Percentiles rank a stretch among this genome's conserved stretches.
Conservation (phyloP, 331 rosid genomes). For the Prunus yedoensis region DNA sequence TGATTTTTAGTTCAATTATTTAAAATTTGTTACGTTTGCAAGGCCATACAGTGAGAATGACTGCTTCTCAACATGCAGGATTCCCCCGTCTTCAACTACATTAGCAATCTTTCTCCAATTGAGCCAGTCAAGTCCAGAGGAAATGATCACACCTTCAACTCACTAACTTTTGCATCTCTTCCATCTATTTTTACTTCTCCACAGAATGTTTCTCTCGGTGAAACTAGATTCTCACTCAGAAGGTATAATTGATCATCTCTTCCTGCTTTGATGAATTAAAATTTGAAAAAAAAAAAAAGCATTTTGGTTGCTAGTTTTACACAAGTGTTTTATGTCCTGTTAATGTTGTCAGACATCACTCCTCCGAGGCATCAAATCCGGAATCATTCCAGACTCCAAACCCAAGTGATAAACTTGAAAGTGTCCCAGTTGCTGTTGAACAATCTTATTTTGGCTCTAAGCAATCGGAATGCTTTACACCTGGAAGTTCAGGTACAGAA, state of each 20-base stretch:
- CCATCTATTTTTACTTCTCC: constrained; percentile 45
- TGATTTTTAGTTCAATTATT: not conserved
- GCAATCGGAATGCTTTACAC: constrained; percentile 1
- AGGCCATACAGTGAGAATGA: not conserved
- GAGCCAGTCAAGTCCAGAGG: constrained; percentile 31
- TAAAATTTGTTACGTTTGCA: not conserved
- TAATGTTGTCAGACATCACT: constrained; percentile 24
- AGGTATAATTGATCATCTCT: constrained; percentile 19
- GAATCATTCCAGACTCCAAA: constrained; percentile 13
- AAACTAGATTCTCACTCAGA: constrained; percentile 24
- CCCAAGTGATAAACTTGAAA: not conserved
- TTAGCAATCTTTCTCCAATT: constrained; percentile 44
- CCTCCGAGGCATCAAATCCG: constrained; percentile 2
- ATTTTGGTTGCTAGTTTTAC: not conserved
- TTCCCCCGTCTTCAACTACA: constrained; percentile 51
- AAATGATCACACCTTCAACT: constrained; percentile 32
- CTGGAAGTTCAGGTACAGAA: constrained; percentile 16
- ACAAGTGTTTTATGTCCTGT: not conserved
- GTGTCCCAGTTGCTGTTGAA: constrained; percentile 11
- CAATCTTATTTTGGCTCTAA: not conserved
- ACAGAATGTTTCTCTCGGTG: constrained; percentile 21
- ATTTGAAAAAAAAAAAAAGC: not conserved
- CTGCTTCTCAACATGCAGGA: constrained; percentile 21
- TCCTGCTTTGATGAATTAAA: not conserved
- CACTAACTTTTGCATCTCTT: constrained; percentile 28